Evolutionary conservation across 495 filamentous ascomycete species (phyloP), one percentile per base, ranked within the genome.

Genomic region (Aspergillus funiculosus): DNA sequence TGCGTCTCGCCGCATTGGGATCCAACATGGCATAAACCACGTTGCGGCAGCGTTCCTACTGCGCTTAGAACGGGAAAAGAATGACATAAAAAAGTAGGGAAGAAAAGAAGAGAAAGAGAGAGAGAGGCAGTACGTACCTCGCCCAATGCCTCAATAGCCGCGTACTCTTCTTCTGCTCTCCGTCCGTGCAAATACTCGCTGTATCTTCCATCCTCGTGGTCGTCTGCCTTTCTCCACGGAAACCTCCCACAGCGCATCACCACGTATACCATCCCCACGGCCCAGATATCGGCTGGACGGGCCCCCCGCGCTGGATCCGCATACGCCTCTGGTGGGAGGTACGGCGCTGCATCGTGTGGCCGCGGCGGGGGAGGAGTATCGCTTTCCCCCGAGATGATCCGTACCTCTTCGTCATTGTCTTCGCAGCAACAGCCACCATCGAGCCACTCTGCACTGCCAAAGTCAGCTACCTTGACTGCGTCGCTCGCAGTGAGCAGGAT

Each of bases 11-110:
- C 2, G 62, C 54, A 54, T 91, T 89, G 22, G 89, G 89, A 59
- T 94, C 89, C 17, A 95, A 69, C 51, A 95, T 92, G 9, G 87
- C 92, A 64, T 95, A 95, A 57, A 95, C 90, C 50, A 94, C 89
- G 59, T 94, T 95, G 10, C 89, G 80, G 64, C 89, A 94, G 41
- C 22, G 46, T 1, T 13, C 11, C 46, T 50, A 37, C 4, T 8
- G 14, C 9, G 0, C 5, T 11, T 11, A 10, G 10, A 30, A 9
- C 10, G 4, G 4, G 9, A 13, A 10, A 4, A 11, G 28, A 13
- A 11, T 2, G 28, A 20, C 14, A 21, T 36, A 43, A 32, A 17
- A 39, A 1, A 21, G 2, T 26, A 4, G n/a, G 13, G 15, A 14
- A 26, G n/a, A 25, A 25, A 26, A 18, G 22, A 21, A 17, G 11